A percentile compares a stretch with the other conserved stretches of the same genome.
phyloP scores from a whole-genome alignment of 306 rosid genomes.

The Cyamopsis tetragonoloba region DNA sequence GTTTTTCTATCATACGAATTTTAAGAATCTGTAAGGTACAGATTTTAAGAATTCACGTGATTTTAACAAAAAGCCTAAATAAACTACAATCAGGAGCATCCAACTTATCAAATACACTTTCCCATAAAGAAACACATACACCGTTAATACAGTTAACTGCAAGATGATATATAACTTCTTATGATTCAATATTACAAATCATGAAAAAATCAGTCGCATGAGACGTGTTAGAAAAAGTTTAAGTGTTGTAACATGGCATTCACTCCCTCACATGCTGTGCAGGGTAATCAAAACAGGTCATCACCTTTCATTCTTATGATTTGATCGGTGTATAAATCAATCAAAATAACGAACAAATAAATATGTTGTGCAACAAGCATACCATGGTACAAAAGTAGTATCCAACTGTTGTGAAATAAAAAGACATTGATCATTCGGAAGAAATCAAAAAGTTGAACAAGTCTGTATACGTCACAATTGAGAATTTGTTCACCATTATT shows the following conservation, averaged over 20 bases:
- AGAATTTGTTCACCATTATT: slow-evolving; percentile 98
- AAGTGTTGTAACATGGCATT: background rate
- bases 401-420: slow-evolving; percentile 88
- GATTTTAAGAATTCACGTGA: too few species aligned
- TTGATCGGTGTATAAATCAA: background rate
- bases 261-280: background rate
- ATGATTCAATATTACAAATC: background rate
- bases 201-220: background rate
- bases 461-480: slow-evolving; percentile 93
- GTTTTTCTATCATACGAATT: too few species aligned
- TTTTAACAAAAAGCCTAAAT: slow-evolving; percentile 1
- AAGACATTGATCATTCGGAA: slow-evolving; percentile 96
- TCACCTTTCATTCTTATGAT: background rate
- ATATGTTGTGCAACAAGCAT: slow-evolving; percentile 18
- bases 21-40: too few species aligned
- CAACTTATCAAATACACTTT: slow-evolving; percentile 73
- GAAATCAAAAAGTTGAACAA: slow-evolving; percentile 93
- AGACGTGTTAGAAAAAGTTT: background rate
- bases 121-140: slow-evolving; percentile 82
- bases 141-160: slow-evolving; percentile 93
- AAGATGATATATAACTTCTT: slow-evolving; percentile 6
- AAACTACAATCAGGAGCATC: background rate
- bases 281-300: background rate
- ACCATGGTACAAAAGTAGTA: slow-evolving; percentile 93
- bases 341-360: too few species aligned